A percentile compares a stretch with the other conserved stretches of the same genome.
Evolutionary conservation across 805 yeast genomes (phyloP).

Genomic region (Sugiyamaella floridensis): DNA sequence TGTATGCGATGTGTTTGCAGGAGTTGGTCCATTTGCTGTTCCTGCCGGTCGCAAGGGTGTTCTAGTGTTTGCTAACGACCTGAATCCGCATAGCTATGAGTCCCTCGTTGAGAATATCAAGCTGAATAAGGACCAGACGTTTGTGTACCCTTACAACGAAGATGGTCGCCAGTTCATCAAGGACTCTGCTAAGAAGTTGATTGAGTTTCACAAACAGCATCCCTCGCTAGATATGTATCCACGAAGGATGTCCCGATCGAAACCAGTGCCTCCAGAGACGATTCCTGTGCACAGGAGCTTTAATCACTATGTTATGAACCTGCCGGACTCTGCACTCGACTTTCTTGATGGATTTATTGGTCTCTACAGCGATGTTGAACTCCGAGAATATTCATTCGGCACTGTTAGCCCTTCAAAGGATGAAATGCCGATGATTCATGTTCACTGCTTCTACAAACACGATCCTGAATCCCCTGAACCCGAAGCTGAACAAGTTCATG

Average conservation of each 20-base stretch:
- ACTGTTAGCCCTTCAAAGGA: constrained; percentile 26
- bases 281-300: constrained; percentile 43
- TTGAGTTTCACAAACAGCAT: constrained; percentile 39
- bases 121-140: constrained; percentile 52
- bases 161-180: constrained; percentile 83
- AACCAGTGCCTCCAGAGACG: constrained; percentile 32
- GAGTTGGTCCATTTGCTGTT: constrained; percentile 96
- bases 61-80: constrained; percentile 82
- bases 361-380: constrained; percentile 41
- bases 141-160: constrained; percentile 57
- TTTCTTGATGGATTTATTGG: constrained; percentile 77
- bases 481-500: constrained; percentile 54
- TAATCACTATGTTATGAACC: constrained; percentile 84
- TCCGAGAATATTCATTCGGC: constrained; percentile 13
- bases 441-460: constrained; percentile 88
- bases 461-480: constrained; percentile 72
- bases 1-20: constrained; percentile 94
- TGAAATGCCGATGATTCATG: constrained; percentile 60
- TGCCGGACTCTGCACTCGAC: constrained; percentile 87
- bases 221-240: constrained; percentile 20
- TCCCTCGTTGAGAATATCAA: constrained; percentile 60
- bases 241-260: constrained; percentile 30
- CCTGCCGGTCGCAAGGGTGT: constrained; percentile 87
- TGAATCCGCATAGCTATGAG: constrained; percentile 79
- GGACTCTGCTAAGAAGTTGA: constrained; percentile 46